Evolutionary conservation across 164 flowering plant genomes (phyloP).

Genomic region (Protea cynaroides): DNA sequence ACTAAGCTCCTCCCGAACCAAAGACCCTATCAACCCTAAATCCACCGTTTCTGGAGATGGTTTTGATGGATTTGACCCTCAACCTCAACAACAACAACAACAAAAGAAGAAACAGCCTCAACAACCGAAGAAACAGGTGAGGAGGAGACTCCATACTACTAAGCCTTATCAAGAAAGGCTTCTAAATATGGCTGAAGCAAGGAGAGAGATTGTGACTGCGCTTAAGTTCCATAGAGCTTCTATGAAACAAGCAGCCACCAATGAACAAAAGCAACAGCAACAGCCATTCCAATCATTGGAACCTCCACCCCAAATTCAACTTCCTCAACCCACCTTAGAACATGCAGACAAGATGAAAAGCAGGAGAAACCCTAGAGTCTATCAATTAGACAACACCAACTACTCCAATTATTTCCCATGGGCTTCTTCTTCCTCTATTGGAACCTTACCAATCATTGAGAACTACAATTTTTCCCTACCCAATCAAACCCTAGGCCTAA

Average conservation of each 20-base stretch:
- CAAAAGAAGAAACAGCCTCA: slow-evolving; percentile 22
- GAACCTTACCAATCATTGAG: slow-evolving; percentile 28
- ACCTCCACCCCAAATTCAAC: slow-evolving; percentile 11
- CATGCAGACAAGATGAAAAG: slow-evolving; percentile 33
- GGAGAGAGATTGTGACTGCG: slow-evolving; percentile 80
- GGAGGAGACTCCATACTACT: slow-evolving; percentile 79
- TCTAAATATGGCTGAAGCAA: slow-evolving; percentile 91
- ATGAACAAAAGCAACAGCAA: slow-evolving; percentile 27
- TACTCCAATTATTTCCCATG: slow-evolving; percentile 25
- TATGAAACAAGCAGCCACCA: slow-evolving; percentile 81
- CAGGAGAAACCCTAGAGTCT: slow-evolving; percentile 41
- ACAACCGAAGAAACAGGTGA: slow-evolving; percentile 67
- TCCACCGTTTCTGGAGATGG: slow-evolving; percentile 22
- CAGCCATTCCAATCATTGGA: slow-evolving; percentile 5
- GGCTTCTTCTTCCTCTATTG: slow-evolving; percentile 24
- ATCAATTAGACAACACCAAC: slow-evolving; percentile 29
- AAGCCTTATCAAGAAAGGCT: slow-evolving; percentile 89
- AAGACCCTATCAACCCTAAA: slow-evolving; percentile 34
- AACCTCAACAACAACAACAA: slow-evolving; percentile 20
- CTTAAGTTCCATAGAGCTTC: slow-evolving; percentile 84
- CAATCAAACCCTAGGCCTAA: slow-evolving; percentile 74
- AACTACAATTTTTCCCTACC: slow-evolving; percentile 56
- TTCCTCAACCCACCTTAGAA: slow-evolving; percentile 19
- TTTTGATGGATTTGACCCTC: slow-evolving; percentile 18
- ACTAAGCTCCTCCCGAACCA: slow-evolving; percentile 60